Evolutionary conservation across 176 grass and related monocot species (phyloP), one percentile per base, ranked within the genome.

Genomic region (Paspalum notatum): DNA sequence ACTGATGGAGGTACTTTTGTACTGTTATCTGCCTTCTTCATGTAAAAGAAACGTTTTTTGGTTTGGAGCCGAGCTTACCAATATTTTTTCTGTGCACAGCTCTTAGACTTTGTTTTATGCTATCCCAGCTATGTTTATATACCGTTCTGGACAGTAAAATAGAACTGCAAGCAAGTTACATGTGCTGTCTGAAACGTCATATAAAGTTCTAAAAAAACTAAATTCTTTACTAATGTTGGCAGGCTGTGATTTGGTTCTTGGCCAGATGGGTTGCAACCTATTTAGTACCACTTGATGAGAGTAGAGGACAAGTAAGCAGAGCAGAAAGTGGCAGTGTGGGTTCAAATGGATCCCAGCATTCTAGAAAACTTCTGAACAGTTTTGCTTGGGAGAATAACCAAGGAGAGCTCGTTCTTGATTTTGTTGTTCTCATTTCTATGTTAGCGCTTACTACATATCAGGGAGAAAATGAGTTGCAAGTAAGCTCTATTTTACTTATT

Each of bases 231-330:
- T 69, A 50, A 66, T 85, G n/a, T 89, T 78, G 73, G 57, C 86
- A 98, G 95, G 92, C 92, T 26, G 69, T 95, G 21, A 82, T 95
- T 63, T 98, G 90, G 88, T 98, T 98, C 91, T 66, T 98, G 80
- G 88, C 92, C 63, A 95, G 95, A 95, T 98, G 92, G 92, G 90
- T 93, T 37, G 92, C 87, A 49, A 98, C 95, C 71, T 98, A 98
- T 80, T 85, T 98, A 87, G 89, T 98, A 85, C 95, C 95, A 58
- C 75, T 89, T 84, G 90, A 91, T 73, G 79, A 86, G 27, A 83
- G 69, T 72, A 94, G 83, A 84, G 90, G 76, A 84, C 88, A 93
- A 77, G 84, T 89, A 63, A 84, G 71, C 75, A 68, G 66, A 85
- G 62, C 68, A 85, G 79, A 86, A 79, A 75, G 67, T 85, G 83